phyloP scores from a whole-genome alignment of 2,329 filamentous ascomycete species.

The Aciculosporium take region DNA sequence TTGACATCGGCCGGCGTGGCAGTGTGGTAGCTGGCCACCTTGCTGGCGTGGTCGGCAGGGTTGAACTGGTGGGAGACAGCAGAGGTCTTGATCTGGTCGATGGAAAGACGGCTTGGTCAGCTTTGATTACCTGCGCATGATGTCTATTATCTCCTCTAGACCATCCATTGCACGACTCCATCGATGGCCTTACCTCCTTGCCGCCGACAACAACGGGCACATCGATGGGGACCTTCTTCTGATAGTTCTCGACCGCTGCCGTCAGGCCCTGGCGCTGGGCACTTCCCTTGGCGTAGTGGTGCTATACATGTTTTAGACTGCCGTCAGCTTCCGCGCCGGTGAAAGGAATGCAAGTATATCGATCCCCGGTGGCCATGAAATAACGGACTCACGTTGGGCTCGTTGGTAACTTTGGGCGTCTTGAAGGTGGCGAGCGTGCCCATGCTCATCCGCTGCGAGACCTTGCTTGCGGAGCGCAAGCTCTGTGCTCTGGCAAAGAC shows the following conservation, averaged over 20 bases:
- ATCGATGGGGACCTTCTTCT: constrained; percentile 55
- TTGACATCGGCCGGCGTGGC: constrained; percentile 64
- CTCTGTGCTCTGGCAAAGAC: constrained; percentile 19
- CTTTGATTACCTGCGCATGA: too few species aligned
- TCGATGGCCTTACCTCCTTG: constrained; percentile 46
- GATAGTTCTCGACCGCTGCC: constrained; percentile 55
- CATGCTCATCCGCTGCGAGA: constrained; percentile 18
- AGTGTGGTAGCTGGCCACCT: constrained; percentile 72
- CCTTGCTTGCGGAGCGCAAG: constrained; percentile 16
- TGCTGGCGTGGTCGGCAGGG: constrained; percentile 63
- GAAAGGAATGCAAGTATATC: too few species aligned
- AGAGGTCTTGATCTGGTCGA: constrained; percentile 47
- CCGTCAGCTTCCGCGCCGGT: neutral
- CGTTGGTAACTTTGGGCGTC: constrained; percentile 74
- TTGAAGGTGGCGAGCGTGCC: constrained; percentile 71
- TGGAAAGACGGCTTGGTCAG: neutral
- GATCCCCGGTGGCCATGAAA: neutral
- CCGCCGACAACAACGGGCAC: constrained; percentile 77
- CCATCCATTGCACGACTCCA: neutral
- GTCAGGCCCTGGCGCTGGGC: constrained; percentile 62
- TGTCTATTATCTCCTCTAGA: too few species aligned
- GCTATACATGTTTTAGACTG: constrained; percentile 32
- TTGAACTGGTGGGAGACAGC: constrained; percentile 59
- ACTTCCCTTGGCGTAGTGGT: constrained; percentile 79
- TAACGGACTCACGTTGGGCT: constrained; percentile 67